phyloP scores from a whole-genome alignment of 2,329 filamentous ascomycete genomes.

The Colletotrichum lini region DNA sequence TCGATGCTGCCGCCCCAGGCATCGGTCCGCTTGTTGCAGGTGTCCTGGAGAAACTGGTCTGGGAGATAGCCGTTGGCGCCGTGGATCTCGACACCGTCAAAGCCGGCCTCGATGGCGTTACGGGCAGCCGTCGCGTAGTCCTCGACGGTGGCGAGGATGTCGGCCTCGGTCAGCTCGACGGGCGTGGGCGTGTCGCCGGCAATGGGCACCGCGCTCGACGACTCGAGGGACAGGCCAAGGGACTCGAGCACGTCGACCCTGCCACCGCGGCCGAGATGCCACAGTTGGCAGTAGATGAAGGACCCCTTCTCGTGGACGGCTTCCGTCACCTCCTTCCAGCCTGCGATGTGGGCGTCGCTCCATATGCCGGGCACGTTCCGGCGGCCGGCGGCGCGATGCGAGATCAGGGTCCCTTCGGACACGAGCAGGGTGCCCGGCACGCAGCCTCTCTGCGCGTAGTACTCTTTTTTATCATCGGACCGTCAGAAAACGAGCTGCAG shows the following conservation, averaged over 20 bases:
- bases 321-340: slow-evolving; percentile 73
- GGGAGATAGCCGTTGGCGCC: slow-evolving; percentile 73
- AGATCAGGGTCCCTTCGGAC: slow-evolving; percentile 70
- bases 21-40: slow-evolving; percentile 67
- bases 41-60: slow-evolving; percentile 73
- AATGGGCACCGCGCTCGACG: slow-evolving; percentile 55
- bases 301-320: slow-evolving; percentile 74
- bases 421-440: slow-evolving; percentile 65
- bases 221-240: slow-evolving; percentile 66
- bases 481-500: neutral
- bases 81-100: slow-evolving; percentile 77
- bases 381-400: slow-evolving; percentile 61
- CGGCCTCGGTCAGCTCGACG: slow-evolving; percentile 74
- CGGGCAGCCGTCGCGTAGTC: slow-evolving; percentile 71
- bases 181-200: slow-evolving; percentile 68
- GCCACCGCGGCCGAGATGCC: slow-evolving; percentile 72
- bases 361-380: slow-evolving; percentile 70
- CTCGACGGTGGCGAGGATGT: slow-evolving; percentile 75
- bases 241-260: slow-evolving; percentile 49
- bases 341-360: slow-evolving; percentile 67
- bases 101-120: slow-evolving; percentile 73
- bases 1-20: slow-evolving; percentile 68
- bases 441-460: slow-evolving; percentile 50
- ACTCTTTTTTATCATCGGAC: slow-evolving; percentile 39
- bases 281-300: slow-evolving; percentile 76